Evolutionary conservation across 2,329 filamentous ascomycete species (phyloP), one percentile per base, ranked within the genome.

Genomic region (Scedosporium aurantiacum): DNA sequence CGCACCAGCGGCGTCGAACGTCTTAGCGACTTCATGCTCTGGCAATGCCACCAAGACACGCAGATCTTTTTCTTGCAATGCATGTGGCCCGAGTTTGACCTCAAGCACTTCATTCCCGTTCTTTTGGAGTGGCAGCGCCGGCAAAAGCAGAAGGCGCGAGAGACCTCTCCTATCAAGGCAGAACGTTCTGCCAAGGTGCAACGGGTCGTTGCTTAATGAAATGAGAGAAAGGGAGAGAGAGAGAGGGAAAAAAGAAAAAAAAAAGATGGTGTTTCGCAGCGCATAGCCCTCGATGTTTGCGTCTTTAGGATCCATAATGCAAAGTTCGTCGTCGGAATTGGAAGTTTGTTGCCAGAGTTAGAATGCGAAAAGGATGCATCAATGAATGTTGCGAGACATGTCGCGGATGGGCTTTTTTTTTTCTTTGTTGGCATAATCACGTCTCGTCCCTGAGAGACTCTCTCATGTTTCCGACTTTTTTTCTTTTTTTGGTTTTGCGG

Each of bases 11-110:
- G 92, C 28, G 94, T 99, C 14, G 88, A 92, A 73, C 83, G 94
- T 57, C 78, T 99, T 63, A 97, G 91, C 70, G 94, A 99, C 72
- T 99, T 97, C 69, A 94, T 99, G 92, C 85, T 99, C 40, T 99
- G 94, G 94, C 94, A 99, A 74, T 94, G 90, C 68, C 92, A 97
- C 70, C 85, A 96, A 70, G 81, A 93, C 65, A 97, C 94, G 0
- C 89, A 96, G 63, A 88, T 99, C 65, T 90, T 95, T 63, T 99
- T 97, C 71, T 76, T 97, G 62, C 84, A 96, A 68, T 94, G 90
- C 65, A 79, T 96, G 64, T 99, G 94, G 94, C 94, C 94, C 1
- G 91, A 97, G 65, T 97, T 99, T 68, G 91, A 96, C 70, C 80
- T 99, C 4, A 93, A 91, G 86, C 84, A 92, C 63, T 97, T 97